These are phyloP conservation scores for Paramecium sexaurelia DNA, from an alignment of 73 alveolate genomes.

Conservation along the genomic window DNA sequence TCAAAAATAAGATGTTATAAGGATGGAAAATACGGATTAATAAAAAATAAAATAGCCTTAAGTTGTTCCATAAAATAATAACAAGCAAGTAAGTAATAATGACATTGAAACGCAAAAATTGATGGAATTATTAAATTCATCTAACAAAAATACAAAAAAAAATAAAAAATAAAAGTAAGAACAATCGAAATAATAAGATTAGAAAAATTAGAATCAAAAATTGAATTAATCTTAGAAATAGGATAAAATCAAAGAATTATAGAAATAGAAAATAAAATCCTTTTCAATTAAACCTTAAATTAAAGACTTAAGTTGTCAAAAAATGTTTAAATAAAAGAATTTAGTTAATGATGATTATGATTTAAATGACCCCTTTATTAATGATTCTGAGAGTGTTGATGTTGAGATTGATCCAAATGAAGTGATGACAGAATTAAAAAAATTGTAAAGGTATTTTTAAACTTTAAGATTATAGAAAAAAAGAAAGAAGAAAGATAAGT, in stretches of 20 bases:
- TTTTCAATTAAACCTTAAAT: not conserved
- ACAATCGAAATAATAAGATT: not conserved
- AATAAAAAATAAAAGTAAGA: not conserved
- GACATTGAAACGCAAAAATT: not conserved
- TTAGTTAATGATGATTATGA: constrained; percentile 25
- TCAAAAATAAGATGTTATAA: not conserved
- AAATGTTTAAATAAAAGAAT: not conserved
- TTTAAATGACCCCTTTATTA: not conserved
- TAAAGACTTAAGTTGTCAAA: not conserved
- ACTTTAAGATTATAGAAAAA: not conserved
- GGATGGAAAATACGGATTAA: not conserved
- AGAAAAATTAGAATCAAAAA: not conserved
- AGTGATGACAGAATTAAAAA: not conserved
- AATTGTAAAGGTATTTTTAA: not conserved
- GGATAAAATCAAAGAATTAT: not conserved
- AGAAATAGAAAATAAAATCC: not conserved
- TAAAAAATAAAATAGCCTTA: not conserved
- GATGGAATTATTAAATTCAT: not conserved
- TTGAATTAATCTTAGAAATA: not conserved
- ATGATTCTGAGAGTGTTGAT: constrained; percentile 13
- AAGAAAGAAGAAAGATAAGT: not conserved
- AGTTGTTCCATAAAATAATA: not conserved
- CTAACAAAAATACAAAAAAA: not conserved
- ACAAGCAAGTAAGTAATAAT: not conserved
- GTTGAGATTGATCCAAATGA: not conserved